Percentiles rank a stretch among this genome's conserved stretches.
Conservation (phyloP, 1,284 basidiomycete species). For the Ustilago sp. region DNA sequence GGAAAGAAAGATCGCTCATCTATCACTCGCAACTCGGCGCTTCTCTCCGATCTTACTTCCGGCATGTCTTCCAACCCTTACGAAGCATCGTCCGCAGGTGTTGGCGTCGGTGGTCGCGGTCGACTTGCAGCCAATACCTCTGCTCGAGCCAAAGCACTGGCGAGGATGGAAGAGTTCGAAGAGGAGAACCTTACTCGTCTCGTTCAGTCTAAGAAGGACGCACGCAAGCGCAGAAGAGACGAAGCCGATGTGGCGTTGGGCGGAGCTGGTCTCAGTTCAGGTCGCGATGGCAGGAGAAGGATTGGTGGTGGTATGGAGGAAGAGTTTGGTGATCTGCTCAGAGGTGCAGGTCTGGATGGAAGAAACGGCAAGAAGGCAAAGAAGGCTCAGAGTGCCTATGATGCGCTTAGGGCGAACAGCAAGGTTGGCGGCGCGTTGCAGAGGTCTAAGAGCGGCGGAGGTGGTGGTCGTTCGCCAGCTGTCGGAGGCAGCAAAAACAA, state of each 20-base stretch:
- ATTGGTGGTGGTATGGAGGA: slow-evolving; percentile 67
- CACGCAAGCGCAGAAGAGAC: slow-evolving; percentile 80
- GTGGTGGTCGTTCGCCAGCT: background rate
- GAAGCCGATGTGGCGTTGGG: slow-evolving; percentile 94
- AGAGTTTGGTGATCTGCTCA: slow-evolving; percentile 67
- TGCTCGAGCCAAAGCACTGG: slow-evolving; percentile 80
- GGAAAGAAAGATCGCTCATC: slow-evolving; percentile 69
- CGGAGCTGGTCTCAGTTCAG: slow-evolving; percentile 64
- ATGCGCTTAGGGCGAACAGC: slow-evolving; percentile 33
- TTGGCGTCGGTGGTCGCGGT: slow-evolving; percentile 56
- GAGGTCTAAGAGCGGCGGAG: slow-evolving; percentile 23
- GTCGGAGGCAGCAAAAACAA: slow-evolving; percentile 15
- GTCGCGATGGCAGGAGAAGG: slow-evolving; percentile 52
- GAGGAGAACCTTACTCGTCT: slow-evolving; percentile 95
- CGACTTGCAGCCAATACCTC: slow-evolving; percentile 52
- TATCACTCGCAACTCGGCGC: slow-evolving; percentile 57
- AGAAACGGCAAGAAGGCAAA: slow-evolving; percentile 53
- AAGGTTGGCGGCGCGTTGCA: slow-evolving; percentile 39
- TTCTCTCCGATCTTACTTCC: slow-evolving; percentile 63
- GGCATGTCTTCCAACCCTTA: slow-evolving; percentile 66
- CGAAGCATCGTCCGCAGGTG: slow-evolving; percentile 62
- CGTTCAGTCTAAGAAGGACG: slow-evolving; percentile 90
- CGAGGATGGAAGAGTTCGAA: slow-evolving; percentile 88
- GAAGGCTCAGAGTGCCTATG: slow-evolving; percentile 45
- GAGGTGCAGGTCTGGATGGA: slow-evolving; percentile 49